Evolutionary conservation across 106 monocot species (phyloP), one percentile per base, ranked within the genome.

Genomic region (Ottelia alismoides): DNA sequence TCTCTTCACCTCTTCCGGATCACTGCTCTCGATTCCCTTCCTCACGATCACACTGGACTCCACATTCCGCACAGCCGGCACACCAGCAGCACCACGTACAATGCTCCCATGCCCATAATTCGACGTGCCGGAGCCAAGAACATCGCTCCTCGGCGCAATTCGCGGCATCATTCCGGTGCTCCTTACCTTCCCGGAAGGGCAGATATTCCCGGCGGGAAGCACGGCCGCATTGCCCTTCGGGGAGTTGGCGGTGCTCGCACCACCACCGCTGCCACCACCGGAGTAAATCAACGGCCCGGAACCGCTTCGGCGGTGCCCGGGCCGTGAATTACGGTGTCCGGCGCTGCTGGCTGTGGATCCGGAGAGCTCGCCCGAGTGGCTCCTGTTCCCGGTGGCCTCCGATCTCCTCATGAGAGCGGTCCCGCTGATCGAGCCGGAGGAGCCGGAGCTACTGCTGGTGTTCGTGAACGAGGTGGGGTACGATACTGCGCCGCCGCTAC

Each of bases 31-130:
- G 23, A 27, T 31, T n/a, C 46, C 31, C 35, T 52, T 63, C 47
- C 53, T 29, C 11, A 20, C 40, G 21, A 28, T 20, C 20, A 51
- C 25, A 11, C 14, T 46, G 17, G 54, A 29, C 2, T 14, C 26
- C 0, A 20, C 11, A 11, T 4, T 3, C 14, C 30, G 29, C 1
- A 28, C 61, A 10, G 61, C 28, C 19, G 27, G n/a, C 28, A 24
- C 7, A 25, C 51, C 43, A 1, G 25, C 32, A 6, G 11, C 28
- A 20, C 80, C 79, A 19, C 91, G 65, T 66, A 91, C 76, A 44
- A 91, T 67, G 62, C 85, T 91, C 10, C 91, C 91, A 23, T 85
- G 84, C 10, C 91, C 91, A 57, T 91, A 91, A 58, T 78, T 75
- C 20, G 75, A 80, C 11, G 73, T 72, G 26, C 91, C 91, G 14